phyloP scores from a whole-genome alignment of 768 basidiomycete genomes.

The Tremella fuciformis region DNA sequence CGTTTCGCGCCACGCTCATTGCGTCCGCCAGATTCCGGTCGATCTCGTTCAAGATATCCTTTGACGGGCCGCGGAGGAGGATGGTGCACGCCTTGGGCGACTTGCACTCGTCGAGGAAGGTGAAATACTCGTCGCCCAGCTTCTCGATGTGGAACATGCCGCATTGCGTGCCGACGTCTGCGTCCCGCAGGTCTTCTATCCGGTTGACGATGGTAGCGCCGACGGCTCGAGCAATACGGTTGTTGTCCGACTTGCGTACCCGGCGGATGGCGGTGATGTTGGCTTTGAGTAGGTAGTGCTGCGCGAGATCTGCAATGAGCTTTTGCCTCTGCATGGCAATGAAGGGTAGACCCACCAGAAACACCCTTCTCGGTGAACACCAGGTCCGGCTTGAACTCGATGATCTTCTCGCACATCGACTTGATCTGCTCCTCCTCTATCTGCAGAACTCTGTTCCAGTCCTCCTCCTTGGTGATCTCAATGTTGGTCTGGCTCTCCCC shows the following conservation, averaged over 20 bases:
- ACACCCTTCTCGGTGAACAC: constrained; percentile 97
- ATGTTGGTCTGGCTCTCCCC: constrained; percentile 98
- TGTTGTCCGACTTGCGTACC: constrained; percentile 99
- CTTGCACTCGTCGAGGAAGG: constrained; percentile 88
- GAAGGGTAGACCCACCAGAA: constrained; percentile 63
- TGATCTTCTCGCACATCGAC: constrained; percentile 71
- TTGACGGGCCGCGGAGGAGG: constrained; percentile 93
- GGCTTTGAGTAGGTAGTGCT: constrained; percentile 79
- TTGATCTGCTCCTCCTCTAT: constrained; percentile 98
- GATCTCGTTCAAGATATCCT: constrained; percentile 96
- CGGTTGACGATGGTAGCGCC: constrained; percentile 97
- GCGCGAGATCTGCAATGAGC: constrained; percentile 71
- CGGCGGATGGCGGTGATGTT: constrained; percentile 91
- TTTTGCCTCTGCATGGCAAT: background rate
- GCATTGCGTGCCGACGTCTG: constrained; percentile 87
- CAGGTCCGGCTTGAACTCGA: constrained; percentile 92
- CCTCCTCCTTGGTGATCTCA: constrained; percentile 88
- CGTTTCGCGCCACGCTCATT: constrained; percentile 95
- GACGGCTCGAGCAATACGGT: constrained; percentile 91
- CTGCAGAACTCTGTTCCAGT: constrained; percentile 87
- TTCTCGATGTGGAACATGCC: constrained; percentile 97
- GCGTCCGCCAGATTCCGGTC: constrained; percentile 97
- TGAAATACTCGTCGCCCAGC: constrained; percentile 98
- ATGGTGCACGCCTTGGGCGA: constrained; percentile 96
- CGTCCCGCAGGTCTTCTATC: constrained; percentile 85